These are phyloP conservation scores for Trichoderma semiorbis DNA, from an alignment of 2,329 filamentous ascomycete species.

Conservation along the genomic window DNA sequence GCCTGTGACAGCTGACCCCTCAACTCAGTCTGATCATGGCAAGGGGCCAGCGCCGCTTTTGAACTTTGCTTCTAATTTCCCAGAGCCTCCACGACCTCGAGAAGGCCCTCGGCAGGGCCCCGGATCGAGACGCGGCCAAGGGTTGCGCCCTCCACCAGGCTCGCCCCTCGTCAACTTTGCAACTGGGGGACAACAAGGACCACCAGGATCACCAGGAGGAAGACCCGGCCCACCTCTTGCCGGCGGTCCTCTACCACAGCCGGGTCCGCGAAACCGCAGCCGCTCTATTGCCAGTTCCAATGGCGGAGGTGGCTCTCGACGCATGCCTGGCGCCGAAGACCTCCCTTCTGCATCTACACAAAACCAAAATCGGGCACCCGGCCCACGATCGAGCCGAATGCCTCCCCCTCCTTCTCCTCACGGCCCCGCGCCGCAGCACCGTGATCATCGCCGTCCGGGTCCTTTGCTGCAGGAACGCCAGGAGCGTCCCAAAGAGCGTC, in stretches of 20 bases:
- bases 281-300: conserved; percentile 25
- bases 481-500: conserved; percentile 22
- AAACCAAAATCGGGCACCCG: background rate
- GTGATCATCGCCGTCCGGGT: conserved; percentile 12
- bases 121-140: conserved; percentile 36
- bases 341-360: conserved; percentile 27
- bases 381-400: conserved; percentile 1
- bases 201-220: conserved; percentile 23
- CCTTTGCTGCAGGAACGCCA: conserved; percentile 12
- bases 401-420: conserved; percentile 14
- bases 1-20: conserved; percentile 27
- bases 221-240: conserved; percentile 2
- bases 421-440: background rate
- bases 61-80: conserved; percentile 59
- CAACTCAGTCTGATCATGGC: conserved; percentile 23
- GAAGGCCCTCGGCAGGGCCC: conserved; percentile 34
- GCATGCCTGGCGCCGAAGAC: conserved; percentile 16
- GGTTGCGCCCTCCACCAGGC: conserved; percentile 37
- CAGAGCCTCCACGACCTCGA: conserved; percentile 57
- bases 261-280: conserved; percentile 24
- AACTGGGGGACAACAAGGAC: conserved; percentile 21
- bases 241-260: conserved; percentile 15
- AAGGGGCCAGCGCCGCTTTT: conserved; percentile 57
- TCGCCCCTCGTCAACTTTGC: conserved; percentile 48
- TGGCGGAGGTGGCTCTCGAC: background rate